phyloP scores from a whole-genome alignment of 2,329 filamentous ascomycete species.

The Verticillium tricorpus region DNA sequence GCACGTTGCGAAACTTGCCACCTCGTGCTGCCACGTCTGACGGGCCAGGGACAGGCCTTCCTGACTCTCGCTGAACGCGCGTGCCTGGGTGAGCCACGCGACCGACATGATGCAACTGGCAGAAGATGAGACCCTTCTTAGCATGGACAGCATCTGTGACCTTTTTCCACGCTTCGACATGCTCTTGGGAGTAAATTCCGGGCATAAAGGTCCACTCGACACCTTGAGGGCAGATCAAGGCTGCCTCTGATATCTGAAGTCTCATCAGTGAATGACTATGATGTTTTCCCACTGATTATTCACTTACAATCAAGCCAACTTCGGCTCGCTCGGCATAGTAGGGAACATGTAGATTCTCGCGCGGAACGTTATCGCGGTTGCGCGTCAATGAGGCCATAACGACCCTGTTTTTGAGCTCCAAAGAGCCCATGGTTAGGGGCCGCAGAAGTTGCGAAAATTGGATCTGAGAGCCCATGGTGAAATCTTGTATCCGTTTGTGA shows the following conservation, averaged over 20 bases:
- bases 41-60: conserved; percentile 18
- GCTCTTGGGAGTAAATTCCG: conserved; percentile 20
- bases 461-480: not conserved
- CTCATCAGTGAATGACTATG: not conserved
- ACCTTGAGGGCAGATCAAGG: conserved; percentile 19
- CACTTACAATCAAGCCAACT: too few species aligned
- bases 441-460: not conserved
- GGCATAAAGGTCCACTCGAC: conserved; percentile 22
- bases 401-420: conserved; percentile 1
- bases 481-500: not conserved
- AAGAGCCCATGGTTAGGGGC: not conserved
- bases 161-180: conserved; percentile 21
- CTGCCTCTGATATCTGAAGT: conserved; percentile 19
- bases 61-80: conserved; percentile 17
- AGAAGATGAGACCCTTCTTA: conserved; percentile 20
- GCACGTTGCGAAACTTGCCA: not conserved
- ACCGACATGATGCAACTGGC: not conserved
- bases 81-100: not conserved
- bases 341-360: not conserved
- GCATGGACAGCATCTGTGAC: conserved; percentile 22
- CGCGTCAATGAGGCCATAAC: conserved; percentile 3
- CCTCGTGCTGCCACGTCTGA: conserved; percentile 16
- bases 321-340: not conserved
- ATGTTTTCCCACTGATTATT: not conserved
- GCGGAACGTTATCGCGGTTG: not conserved